These are phyloP conservation scores for Gentiana dahurica DNA, from an alignment of 257 asterid species.

Conservation along the genomic window DNA sequence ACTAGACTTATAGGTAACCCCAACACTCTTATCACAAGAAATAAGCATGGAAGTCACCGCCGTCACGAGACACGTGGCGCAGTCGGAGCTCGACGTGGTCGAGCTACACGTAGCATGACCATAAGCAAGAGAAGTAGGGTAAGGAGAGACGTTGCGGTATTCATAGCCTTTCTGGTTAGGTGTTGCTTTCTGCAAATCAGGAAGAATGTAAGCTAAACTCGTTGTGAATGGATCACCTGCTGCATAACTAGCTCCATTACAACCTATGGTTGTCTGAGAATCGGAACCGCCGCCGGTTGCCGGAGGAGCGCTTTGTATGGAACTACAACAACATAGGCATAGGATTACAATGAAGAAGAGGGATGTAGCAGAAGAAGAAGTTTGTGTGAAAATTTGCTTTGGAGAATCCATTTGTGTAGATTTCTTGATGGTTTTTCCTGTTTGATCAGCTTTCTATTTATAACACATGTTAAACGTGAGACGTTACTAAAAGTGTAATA, in stretches of 20 bases:
- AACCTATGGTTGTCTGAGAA: conserved; percentile 16
- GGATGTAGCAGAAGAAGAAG: not conserved
- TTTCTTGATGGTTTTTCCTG: no score
- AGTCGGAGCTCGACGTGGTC: conserved; percentile 30
- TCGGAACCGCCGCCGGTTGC: conserved; percentile 17
- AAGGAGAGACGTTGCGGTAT: conserved; percentile 54
- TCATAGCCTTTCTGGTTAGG: conserved; percentile 32
- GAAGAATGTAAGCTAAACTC: conserved; percentile 42
- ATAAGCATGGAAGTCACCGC: conserved; percentile 38
- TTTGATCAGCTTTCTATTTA: no score
- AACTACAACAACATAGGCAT: not conserved
- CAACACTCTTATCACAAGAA: conserved; percentile 41
- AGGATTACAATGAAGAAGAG: not conserved
- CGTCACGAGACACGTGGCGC: conserved; percentile 42
- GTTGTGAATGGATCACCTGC: conserved; percentile 47
- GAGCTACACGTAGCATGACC: conserved; percentile 64
- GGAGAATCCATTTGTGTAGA: no score
- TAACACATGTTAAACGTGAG: no score
- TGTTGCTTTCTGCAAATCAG: conserved; percentile 33
- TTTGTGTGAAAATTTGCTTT: no score
- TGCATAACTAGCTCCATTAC: conserved; percentile 38
- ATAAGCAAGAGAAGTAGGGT: conserved; percentile 66
- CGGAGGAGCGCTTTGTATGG: conserved; percentile 17
- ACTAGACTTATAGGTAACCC: conserved; percentile 36
- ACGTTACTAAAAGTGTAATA: no score